phyloP scores from a whole-genome alignment of 2,329 filamentous ascomycete genomes.

The Dactylella cylindrospora region DNA sequence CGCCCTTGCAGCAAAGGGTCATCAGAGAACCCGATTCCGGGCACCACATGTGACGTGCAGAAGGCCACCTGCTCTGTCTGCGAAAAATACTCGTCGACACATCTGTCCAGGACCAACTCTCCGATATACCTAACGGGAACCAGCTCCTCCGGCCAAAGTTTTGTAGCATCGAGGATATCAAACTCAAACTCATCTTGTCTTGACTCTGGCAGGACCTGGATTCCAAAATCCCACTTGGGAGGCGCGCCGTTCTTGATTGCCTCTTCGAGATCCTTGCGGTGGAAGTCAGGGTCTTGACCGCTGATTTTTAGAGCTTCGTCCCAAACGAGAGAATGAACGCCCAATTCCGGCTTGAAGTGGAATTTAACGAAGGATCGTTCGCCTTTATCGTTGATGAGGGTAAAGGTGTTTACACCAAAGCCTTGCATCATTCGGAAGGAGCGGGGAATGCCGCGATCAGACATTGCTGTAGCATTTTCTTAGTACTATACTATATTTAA shows the following conservation, averaged over 20 bases:
- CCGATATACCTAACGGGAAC: conserved; percentile 76
- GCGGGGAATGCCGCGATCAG: conserved; percentile 70
- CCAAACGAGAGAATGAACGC: conserved; percentile 75
- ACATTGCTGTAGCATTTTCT: conserved; percentile 65
- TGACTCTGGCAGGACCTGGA: conserved; percentile 73
- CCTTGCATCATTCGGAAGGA: conserved; percentile 84
- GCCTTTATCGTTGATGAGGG: conserved; percentile 67
- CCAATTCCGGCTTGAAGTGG: conserved; percentile 71
- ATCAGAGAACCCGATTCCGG: conserved; percentile 74
- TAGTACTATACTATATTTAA: neutral
- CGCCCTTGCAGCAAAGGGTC: conserved; percentile 74
- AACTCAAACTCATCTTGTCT: conserved; percentile 78
- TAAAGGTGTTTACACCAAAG: conserved; percentile 79
- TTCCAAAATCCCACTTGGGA: conserved; percentile 78
- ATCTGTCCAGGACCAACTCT: conserved; percentile 75
- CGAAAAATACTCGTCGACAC: conserved; percentile 77
- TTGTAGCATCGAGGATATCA: conserved; percentile 81
- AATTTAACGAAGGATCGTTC: conserved; percentile 76
- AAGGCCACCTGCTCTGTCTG: conserved; percentile 83
- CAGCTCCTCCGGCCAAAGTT: conserved; percentile 78
- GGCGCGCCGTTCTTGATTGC: conserved; percentile 71
- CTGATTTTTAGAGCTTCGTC: conserved; percentile 75
- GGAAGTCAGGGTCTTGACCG: conserved; percentile 77
- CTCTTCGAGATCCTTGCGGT: conserved; percentile 73
- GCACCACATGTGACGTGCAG: conserved; percentile 76